Conservation (phyloP, 768 basidiomycete genomes). For the Hygrophoropsis aurantiaca region DNA sequence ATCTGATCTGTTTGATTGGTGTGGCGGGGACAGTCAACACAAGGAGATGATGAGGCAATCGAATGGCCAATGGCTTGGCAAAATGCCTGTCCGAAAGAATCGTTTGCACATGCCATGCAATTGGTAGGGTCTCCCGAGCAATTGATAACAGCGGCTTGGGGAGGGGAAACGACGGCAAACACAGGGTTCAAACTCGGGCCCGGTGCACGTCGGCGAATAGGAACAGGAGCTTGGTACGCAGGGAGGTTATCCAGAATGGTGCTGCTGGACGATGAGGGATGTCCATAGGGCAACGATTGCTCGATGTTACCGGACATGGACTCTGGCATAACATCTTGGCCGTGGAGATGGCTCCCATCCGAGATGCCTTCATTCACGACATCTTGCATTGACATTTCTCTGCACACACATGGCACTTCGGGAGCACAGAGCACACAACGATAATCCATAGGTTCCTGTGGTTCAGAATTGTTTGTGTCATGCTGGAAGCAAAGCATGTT, state of each 20-base stretch:
- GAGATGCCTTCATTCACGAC: constrained; percentile 22
- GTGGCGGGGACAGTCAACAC: constrained; percentile 54
- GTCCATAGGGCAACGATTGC: constrained; percentile 25
- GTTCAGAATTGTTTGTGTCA: constrained; percentile 31
- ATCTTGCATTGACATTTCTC: constrained; percentile 59
- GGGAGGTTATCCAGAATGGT: constrained; percentile 79
- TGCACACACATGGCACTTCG: constrained; percentile 73
- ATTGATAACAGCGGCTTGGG: constrained; percentile 27
- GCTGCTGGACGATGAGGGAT: constrained; percentile 28
- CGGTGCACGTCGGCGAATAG: constrained; percentile 61
- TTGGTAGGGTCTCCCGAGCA: constrained; percentile 89
- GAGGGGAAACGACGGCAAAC: constrained; percentile 48
- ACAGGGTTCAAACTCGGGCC: constrained; percentile 43
- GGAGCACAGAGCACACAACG: constrained; percentile 76
- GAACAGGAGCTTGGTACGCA: constrained; percentile 78
- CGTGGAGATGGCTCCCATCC: constrained; percentile 12
- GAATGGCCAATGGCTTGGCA: constrained; percentile 73
- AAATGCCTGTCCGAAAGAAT: constrained; percentile 86
- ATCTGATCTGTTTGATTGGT: constrained; percentile 24
- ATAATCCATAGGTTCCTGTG: constrained; percentile 29
- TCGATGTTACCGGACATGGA: constrained; percentile 18
- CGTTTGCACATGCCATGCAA: constrained; percentile 82
- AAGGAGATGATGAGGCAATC: constrained; percentile 50
- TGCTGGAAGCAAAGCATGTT: constrained; percentile 37
- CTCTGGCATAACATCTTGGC: constrained; percentile 11